Conservation (phyloP, 2,329 filamentous ascomycete genomes). For the Leptoxyphium fumago region DNA sequence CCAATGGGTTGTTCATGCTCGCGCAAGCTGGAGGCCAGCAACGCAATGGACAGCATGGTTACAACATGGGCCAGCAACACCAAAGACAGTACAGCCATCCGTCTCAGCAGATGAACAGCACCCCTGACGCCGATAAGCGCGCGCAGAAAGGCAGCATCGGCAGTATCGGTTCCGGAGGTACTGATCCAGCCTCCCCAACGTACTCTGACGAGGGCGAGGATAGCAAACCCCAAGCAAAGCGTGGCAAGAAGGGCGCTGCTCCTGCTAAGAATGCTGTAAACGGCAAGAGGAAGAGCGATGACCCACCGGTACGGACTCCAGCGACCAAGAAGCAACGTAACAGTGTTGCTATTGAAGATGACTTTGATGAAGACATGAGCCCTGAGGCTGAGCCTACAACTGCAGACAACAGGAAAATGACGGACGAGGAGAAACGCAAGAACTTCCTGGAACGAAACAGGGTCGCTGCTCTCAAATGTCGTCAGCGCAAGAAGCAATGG, state of each 20-base stretch:
- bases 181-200: slow-evolving; percentile 40
- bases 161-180: slow-evolving; percentile 44
- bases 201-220: slow-evolving; percentile 54
- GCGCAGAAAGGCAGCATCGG: slow-evolving; percentile 36
- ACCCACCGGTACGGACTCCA: slow-evolving; percentile 50
- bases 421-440: slow-evolving; percentile 94
- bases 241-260: slow-evolving; percentile 50
- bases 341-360: slow-evolving; percentile 34
- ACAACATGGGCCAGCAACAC: slow-evolving; percentile 27
- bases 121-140: slow-evolving; percentile 12
- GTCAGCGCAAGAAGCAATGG: slow-evolving; percentile 98
- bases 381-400: slow-evolving; percentile 21
- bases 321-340: slow-evolving; percentile 59
- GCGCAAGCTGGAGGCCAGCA: slow-evolving; percentile 53
- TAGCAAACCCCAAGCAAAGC: slow-evolving; percentile 45
- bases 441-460: slow-evolving; percentile 95
- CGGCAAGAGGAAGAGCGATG: slow-evolving; percentile 65
- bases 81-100: slow-evolving; percentile 9
- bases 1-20: slow-evolving; percentile 84
- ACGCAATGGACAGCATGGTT: slow-evolving; percentile 35
- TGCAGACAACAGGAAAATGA: slow-evolving; percentile 70
- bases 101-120: slow-evolving; percentile 1
- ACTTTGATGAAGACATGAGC: slow-evolving; percentile 32
- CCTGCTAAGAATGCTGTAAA: slow-evolving; percentile 38
- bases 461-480: slow-evolving; percentile 89